phyloP scores from a whole-genome alignment of 305 asterid species.

The Ilex paraguariensis region DNA sequence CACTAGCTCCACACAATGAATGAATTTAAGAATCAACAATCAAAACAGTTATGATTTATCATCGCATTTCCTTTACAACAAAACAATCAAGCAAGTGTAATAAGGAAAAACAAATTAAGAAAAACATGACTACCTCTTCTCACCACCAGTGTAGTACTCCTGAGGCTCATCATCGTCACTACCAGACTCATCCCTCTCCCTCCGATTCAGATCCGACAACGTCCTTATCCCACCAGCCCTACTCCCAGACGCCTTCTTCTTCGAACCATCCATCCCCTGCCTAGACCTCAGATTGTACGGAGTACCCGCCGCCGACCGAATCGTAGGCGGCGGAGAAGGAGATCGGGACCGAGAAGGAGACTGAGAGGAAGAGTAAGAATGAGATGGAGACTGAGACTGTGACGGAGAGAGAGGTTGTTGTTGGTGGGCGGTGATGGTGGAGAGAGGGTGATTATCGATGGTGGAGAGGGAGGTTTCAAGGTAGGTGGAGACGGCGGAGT shows the following conservation, averaged over 20 bases:
- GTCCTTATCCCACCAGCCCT: slow-evolving; percentile 48
- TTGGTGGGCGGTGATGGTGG: slow-evolving; percentile 8
- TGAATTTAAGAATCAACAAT: too few species aligned
- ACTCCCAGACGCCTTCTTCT: slow-evolving; percentile 9
- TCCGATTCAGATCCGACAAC: slow-evolving; percentile 61
- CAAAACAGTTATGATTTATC: too few species aligned
- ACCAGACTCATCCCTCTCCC: slow-evolving; percentile 37
- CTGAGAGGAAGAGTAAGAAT: slow-evolving; percentile 35
- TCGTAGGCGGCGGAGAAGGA: slow-evolving; percentile 53
- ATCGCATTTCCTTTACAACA: too few species aligned
- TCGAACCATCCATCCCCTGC: background rate
- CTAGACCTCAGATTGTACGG: slow-evolving; percentile 36
- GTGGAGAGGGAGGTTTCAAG: slow-evolving; percentile 39
- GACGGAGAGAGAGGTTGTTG: slow-evolving; percentile 4
- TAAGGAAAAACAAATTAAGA: background rate
- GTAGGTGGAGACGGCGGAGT: slow-evolving; percentile 81
- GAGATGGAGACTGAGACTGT: slow-evolving; percentile 23
- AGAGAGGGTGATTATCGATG: background rate
- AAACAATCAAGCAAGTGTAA: too few species aligned
- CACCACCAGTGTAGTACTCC: slow-evolving; percentile 79
- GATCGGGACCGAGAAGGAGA: slow-evolving; percentile 73
- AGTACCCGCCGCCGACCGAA: slow-evolving; percentile 19
- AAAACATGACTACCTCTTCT: slow-evolving; percentile 48
- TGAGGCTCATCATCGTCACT: slow-evolving; percentile 72
- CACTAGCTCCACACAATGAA: too few species aligned